Conservation (phyloP, 768 basidiomycete genomes). For the Porphyrellus cyaneotinctus region DNA sequence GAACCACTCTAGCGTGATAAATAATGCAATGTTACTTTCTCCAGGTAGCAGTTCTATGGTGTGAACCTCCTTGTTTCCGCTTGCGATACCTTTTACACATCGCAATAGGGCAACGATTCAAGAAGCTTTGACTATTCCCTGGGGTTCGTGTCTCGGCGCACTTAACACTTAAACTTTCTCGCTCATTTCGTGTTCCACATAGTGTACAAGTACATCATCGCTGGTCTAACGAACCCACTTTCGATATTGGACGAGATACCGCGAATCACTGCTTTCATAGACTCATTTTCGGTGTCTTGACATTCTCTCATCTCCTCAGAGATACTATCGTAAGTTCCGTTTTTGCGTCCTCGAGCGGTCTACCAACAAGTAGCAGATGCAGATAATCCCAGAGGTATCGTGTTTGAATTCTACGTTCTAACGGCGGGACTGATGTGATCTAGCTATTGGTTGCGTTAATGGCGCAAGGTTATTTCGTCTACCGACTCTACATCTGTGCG, state of each 20-base stretch:
- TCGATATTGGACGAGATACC: not conserved
- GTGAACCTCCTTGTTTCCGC: not conserved
- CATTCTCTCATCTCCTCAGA: not conserved
- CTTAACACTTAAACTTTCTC: no score
- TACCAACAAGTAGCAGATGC: no score
- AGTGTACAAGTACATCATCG: no score
- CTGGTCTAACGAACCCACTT: not conserved
- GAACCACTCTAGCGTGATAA: not conserved
- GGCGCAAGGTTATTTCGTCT: not conserved
- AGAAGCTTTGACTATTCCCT: not conserved
- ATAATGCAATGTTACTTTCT: no score
- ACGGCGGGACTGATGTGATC: not conserved
- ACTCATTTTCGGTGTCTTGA: not conserved
- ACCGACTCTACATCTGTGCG: not conserved
- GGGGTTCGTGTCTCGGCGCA: not conserved
- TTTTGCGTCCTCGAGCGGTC: no score
- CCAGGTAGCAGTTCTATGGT: not conserved
- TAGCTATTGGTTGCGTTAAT: not conserved
- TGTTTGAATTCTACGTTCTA: not conserved
- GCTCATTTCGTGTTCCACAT: not conserved
- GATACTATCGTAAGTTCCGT: not conserved
- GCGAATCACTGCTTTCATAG: not conserved
- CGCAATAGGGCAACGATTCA: not conserved
- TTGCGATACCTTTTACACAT: not conserved
- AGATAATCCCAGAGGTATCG: not conserved